Evolutionary conservation across 1,139 yeast genomes (phyloP).

Genomic region (Geotrichum bryndzae): DNA sequence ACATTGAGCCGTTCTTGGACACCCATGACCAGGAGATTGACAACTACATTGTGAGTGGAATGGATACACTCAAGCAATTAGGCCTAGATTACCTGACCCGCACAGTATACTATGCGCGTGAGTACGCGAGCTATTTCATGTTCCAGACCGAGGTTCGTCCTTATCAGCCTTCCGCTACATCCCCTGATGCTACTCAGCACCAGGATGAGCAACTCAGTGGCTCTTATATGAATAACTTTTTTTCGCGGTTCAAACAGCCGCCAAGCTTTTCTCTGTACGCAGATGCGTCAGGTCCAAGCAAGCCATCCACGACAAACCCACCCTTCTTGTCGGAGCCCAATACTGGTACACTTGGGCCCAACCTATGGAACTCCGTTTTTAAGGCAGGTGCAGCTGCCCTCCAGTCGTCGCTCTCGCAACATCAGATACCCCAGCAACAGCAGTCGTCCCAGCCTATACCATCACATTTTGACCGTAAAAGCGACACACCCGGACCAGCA

Average conservation of each 20-base stretch:
- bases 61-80: slow-evolving; percentile 23
- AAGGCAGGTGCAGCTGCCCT: slow-evolving; percentile 16
- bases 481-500: not conserved
- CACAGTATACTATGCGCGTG: slow-evolving; percentile 5
- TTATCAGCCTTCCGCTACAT: not conserved
- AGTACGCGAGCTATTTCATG: slow-evolving; percentile 12
- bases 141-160: slow-evolving; percentile 14
- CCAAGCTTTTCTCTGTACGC: slow-evolving; percentile 10
- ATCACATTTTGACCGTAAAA: not conserved
- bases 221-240: slow-evolving; percentile 16
- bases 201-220: not conserved
- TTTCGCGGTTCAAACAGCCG: slow-evolving; percentile 16
- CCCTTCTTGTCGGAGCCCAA: not conserved
- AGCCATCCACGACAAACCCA: not conserved
- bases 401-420: slow-evolving; percentile 7
- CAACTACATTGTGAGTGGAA: slow-evolving; percentile 23
- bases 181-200: slow-evolving; percentile 1
- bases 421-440: slow-evolving; percentile 1
- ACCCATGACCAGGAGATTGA: slow-evolving; percentile 33
- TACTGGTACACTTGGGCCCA: slow-evolving; percentile 5
- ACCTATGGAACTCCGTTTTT: slow-evolving; percentile 13
- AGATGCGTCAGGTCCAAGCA: not conserved
- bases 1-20: slow-evolving; percentile 34
- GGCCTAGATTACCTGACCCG: slow-evolving; percentile 25
- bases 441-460: not conserved